Conservation (phyloP, 805 yeast genomes). For the Soucietia sequanensis region DNA sequence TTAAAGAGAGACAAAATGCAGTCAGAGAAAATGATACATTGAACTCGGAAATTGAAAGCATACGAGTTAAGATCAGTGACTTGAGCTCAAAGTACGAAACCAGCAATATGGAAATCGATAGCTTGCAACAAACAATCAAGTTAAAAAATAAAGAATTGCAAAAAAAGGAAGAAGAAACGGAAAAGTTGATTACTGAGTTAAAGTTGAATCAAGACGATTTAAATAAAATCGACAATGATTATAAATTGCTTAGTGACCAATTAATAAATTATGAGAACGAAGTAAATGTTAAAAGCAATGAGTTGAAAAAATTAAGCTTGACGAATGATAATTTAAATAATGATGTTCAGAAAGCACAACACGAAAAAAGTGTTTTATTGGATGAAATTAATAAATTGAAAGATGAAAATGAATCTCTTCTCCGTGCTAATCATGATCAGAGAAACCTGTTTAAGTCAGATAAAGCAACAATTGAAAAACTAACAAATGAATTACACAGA, state of each 20-base stretch:
- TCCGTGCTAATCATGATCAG: constrained; percentile 19
- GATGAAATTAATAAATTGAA: constrained; percentile 5
- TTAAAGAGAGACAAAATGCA: constrained; percentile 17
- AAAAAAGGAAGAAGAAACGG: too few species aligned
- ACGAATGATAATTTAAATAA: constrained; percentile 9
- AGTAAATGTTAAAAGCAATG: constrained; percentile 8
- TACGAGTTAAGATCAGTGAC: too few species aligned
- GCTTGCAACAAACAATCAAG: too few species aligned
- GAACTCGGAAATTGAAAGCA: too few species aligned
- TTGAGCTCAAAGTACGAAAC: constrained; percentile 13
- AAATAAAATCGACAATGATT: too few species aligned
- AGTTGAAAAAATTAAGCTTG: constrained; percentile 8
- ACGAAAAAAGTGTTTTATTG: constrained; percentile 1
- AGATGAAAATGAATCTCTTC: constrained; percentile 7
- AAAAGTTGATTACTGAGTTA: too few species aligned
- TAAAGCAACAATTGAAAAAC: constrained; percentile 25
- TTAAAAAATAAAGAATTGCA: too few species aligned
- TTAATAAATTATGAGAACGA: background rate
- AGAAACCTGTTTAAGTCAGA: constrained; percentile 32
- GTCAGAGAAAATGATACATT: constrained; percentile 4
- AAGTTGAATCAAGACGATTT: too few species aligned
- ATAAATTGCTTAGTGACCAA: constrained; percentile 4
- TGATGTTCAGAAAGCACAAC: constrained; percentile 5
- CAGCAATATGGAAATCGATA: constrained; percentile 12
- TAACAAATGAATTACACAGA: constrained; percentile 21